phyloP scores from a whole-genome alignment of 805 yeast species.

The Candida ponderosae region DNA sequence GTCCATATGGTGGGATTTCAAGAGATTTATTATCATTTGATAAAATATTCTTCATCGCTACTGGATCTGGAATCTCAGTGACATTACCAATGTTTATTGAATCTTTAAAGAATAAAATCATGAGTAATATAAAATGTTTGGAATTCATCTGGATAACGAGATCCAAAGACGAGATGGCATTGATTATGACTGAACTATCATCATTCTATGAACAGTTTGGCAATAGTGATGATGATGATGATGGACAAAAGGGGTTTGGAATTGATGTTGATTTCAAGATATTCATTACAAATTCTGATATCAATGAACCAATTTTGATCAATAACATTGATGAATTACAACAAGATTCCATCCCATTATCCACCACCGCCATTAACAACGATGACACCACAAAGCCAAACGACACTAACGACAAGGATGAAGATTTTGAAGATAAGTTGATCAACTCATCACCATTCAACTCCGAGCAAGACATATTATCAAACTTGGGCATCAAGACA shows the following conservation, averaged over 20 bases:
- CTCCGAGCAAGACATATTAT: constrained; percentile 1
- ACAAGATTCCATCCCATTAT: background rate
- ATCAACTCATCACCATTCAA: background rate
- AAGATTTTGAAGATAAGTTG: background rate
- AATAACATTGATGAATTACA: constrained; percentile 7
- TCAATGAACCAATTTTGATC: constrained; percentile 1
- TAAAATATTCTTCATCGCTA: constrained; percentile 30
- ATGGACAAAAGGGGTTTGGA: constrained; percentile 21
- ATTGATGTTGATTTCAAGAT: constrained; percentile 11
- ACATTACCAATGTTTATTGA: constrained; percentile 34
- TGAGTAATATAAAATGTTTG: constrained; percentile 13
- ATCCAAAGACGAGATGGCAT: background rate
- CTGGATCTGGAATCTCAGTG: constrained; percentile 49
- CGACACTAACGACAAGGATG: background rate
- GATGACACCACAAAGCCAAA: background rate
- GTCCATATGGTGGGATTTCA: constrained; percentile 49
- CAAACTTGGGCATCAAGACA: background rate
- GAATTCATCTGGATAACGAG: constrained; percentile 37
- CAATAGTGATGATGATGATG: no score
- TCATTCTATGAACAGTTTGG: no score
- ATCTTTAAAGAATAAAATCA: constrained; percentile 10
- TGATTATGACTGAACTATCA: background rate
- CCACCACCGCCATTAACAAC: background rate
- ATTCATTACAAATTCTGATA: constrained; percentile 22
- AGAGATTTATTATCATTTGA: constrained; percentile 40